Percentiles rank a stretch among this genome's conserved stretches.
Evolutionary conservation across 352 stramenopile species (phyloP).

Genomic region (Globisporangium okanoganense): DNA sequence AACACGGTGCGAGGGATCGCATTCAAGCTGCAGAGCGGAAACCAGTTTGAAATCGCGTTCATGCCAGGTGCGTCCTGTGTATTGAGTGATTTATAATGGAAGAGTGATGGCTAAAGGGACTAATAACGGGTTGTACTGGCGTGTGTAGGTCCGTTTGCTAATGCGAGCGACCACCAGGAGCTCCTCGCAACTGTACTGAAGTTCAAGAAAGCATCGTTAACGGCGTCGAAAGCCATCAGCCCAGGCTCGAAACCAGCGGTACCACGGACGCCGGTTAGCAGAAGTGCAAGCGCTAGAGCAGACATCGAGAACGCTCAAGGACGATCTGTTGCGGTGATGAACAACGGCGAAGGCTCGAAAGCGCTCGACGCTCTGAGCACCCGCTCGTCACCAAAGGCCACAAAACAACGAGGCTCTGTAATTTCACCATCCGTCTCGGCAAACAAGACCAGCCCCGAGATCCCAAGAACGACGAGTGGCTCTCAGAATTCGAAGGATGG

Average conservation of each 20-base stretch:
- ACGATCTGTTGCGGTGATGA: neutral
- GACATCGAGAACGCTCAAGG: neutral
- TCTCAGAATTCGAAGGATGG: neutral
- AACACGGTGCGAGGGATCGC: conserved; percentile 39
- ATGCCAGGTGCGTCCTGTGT: conserved; percentile 36
- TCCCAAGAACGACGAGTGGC: neutral
- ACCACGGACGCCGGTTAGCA: neutral
- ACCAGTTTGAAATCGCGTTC: conserved; percentile 53
- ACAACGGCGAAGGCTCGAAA: neutral
- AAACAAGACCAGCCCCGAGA: neutral
- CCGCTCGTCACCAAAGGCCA: neutral
- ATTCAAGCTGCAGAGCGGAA: conserved; percentile 26
- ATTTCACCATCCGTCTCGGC: neutral
- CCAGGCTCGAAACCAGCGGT: neutral
- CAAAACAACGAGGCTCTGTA: conserved; percentile 2
- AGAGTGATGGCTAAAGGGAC: neutral
- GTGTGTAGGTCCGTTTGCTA: conserved; percentile 24
- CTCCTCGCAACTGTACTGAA: conserved; percentile 31
- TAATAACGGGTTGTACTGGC: neutral
- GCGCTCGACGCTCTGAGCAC: neutral
- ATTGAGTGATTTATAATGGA: neutral
- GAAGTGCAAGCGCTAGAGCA: neutral
- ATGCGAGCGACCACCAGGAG: conserved; percentile 36
- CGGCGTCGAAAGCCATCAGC: neutral
- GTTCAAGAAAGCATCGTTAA: neutral